Percentiles rank a stretch among this genome's conserved stretches.
Evolutionary conservation across 2,329 filamentous ascomycete species (phyloP).

Genomic region (Didymella keratinophila): DNA sequence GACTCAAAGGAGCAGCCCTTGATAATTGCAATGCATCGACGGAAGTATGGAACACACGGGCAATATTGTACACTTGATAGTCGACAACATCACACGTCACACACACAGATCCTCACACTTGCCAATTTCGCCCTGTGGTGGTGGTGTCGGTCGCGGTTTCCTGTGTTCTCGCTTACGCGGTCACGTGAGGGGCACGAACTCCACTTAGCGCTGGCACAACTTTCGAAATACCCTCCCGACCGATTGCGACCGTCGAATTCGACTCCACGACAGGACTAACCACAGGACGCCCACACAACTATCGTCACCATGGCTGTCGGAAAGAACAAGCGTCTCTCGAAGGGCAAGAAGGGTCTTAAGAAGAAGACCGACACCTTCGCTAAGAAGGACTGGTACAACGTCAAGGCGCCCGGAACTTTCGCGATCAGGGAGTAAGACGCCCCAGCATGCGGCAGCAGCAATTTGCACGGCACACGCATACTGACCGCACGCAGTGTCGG

Average conservation of each 20-base stretch:
- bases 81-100: no score
- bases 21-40: background rate
- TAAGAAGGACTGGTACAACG: constrained; percentile 98
- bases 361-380: constrained; percentile 99
- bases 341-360: constrained; percentile 99
- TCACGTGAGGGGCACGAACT: constrained; percentile 13
- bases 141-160: constrained; percentile 13
- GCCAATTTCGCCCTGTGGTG: background rate
- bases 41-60: background rate
- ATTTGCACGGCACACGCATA: constrained; percentile 20
- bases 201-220: constrained; percentile 10
- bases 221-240: constrained; percentile 18
- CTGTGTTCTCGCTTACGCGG: background rate
- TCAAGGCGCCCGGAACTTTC: constrained; percentile 98
- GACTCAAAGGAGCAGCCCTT: background rate
- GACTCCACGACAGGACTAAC: constrained; percentile 43
- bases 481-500: constrained; percentile 75
- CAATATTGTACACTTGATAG: background rate
- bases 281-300: constrained; percentile 40
- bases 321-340: constrained; percentile 99
- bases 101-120: background rate
- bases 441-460: constrained; percentile 29
- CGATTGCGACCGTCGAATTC: constrained; percentile 16
- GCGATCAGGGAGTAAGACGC: constrained; percentile 88
- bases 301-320: constrained; percentile 80